phyloP scores from a whole-genome alignment of 2,329 filamentous ascomycete genomes.

The Didymella keratinophila region DNA sequence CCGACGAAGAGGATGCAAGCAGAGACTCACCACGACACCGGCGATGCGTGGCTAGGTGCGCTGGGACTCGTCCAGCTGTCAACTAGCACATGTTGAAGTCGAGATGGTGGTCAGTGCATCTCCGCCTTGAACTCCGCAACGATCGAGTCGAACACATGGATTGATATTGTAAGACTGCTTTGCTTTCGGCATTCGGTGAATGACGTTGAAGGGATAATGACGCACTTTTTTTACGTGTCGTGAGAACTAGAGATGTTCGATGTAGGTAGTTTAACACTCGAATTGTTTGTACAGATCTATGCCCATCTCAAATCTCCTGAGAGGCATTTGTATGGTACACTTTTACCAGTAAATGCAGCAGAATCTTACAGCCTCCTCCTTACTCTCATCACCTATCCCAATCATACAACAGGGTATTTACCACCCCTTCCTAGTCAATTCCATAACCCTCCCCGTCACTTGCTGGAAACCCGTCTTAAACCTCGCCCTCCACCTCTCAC shows the following conservation, averaged over 20 bases:
- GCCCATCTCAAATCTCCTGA: too few relatives aligned
- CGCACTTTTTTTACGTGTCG: too few relatives aligned
- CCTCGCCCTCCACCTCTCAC: slow-evolving; percentile 71
- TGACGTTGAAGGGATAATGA: too few relatives aligned
- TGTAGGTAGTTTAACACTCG: neutral
- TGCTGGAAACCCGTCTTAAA: slow-evolving; percentile 75
- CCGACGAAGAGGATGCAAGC: too few relatives aligned
- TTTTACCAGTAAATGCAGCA: neutral
- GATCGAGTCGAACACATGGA: too few relatives aligned
- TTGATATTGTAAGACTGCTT: too few relatives aligned
- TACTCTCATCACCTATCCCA: too few relatives aligned
- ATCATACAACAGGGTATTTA: slow-evolving; percentile 45
- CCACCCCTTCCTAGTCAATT: slow-evolving; percentile 82
- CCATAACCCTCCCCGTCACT: slow-evolving; percentile 69
- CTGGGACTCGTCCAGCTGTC: slow-evolving; percentile 11
- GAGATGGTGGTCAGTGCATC: neutral
- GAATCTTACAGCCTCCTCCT: neutral
- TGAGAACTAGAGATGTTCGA: too few relatives aligned
- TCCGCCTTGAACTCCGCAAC: slow-evolving; percentile 11
- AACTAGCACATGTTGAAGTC: slow-evolving; percentile 13
- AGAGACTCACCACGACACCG: slow-evolving; percentile 4
- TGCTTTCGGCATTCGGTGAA: too few relatives aligned
- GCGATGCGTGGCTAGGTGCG: slow-evolving; percentile 11
- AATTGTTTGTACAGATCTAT: slow-evolving; percentile 10
- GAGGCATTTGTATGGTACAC: slow-evolving; percentile 15